Evolutionary conservation across 2,329 filamentous ascomycete species (phyloP), one percentile per base, ranked within the genome.

Genomic region (Fusarium incarnatum): DNA sequence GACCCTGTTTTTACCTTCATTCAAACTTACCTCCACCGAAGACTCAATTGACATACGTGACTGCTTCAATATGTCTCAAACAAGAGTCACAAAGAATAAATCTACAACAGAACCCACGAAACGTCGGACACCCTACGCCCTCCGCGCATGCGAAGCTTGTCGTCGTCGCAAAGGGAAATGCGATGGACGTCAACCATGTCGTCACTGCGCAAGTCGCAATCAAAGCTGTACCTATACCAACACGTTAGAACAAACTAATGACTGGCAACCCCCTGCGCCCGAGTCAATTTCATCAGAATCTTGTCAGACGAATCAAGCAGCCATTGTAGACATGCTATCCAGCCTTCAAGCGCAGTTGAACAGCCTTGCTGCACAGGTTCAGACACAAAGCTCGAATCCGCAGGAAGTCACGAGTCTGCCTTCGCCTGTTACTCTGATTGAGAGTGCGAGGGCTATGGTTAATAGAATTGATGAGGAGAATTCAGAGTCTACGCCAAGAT

Each of bases 281-380:
- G 27, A 53, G 3, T 27, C 49, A 13, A 18, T 49, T 2, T 28
- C 62, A 6, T 22, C 49, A 28, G 34, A 15, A 16, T n/a, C 61
- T 2, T 48, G 22, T 6, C 44, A 55, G 16, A 66, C 27, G 3
- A 65, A 66, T 2, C 66, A 69, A 42, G 50, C 32, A 3, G 59
- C 50, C 4, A 66, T 70, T 5, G 60, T 70, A 5, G 66, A 70
- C 4, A 53, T 68, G 61, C 27, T 68, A 2, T 61, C 66, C 2
- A 67, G 42, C 11, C 47, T 68, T 1, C 66, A 68, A 8, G 41
- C 58, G 8, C 66, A 68, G 18, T 7, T 70, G 12, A 66, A 68
- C 16, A 70, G n/a, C 6, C 25, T 68, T 6, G 54, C 60, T 11
- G 64, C 66, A 4, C 66, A 70, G 18, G 66, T 68, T 0, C 56